Percentiles rank a stretch among this genome's conserved stretches.
These are phyloP conservation scores for Pleurotus giganteus DNA, from an alignment of 768 basidiomycete genomes.

Conservation along the genomic window DNA sequence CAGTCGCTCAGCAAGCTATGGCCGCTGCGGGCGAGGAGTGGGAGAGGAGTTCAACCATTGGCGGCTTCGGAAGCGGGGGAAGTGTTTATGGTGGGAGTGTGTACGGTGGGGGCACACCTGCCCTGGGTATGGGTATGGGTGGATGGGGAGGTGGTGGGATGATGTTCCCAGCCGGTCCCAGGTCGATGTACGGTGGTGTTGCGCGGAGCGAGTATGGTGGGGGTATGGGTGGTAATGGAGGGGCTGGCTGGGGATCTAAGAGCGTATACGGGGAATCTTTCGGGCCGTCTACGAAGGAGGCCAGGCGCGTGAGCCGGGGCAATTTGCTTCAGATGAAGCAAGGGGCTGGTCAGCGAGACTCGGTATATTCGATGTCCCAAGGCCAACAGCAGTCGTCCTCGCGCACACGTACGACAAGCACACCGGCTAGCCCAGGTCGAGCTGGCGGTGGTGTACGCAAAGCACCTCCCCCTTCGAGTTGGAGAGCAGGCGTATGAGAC, in stretches of 20 bases:
- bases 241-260: conserved; percentile 50
- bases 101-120: conserved; percentile 22
- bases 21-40: conserved; percentile 87
- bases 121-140: conserved; percentile 29
- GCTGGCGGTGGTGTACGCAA: conserved; percentile 23
- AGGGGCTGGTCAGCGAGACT: conserved; percentile 14
- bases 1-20: conserved; percentile 89
- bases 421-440: conserved; percentile 35
- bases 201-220: conserved; percentile 68
- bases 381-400: conserved; percentile 10
- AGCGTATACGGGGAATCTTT: conserved; percentile 74
- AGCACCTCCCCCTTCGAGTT: conserved; percentile 61
- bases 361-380: conserved; percentile 11
- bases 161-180: conserved; percentile 48
- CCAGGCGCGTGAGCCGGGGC: conserved; percentile 33
- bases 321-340: conserved; percentile 29
- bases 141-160: conserved; percentile 38
- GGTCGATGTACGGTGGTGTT: conserved; percentile 60
- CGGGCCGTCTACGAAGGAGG: conserved; percentile 33
- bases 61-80: conserved; percentile 42
- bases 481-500: conserved; percentile 42
- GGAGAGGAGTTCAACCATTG: conserved; percentile 71
- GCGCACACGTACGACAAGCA: conserved; percentile 42
- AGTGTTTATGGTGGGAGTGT: conserved; percentile 45
- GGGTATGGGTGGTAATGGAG: conserved; percentile 33